These are phyloP conservation scores for Talaromyces thailandensis DNA, from an alignment of 495 filamentous ascomycete species.

Conservation along the genomic window DNA sequence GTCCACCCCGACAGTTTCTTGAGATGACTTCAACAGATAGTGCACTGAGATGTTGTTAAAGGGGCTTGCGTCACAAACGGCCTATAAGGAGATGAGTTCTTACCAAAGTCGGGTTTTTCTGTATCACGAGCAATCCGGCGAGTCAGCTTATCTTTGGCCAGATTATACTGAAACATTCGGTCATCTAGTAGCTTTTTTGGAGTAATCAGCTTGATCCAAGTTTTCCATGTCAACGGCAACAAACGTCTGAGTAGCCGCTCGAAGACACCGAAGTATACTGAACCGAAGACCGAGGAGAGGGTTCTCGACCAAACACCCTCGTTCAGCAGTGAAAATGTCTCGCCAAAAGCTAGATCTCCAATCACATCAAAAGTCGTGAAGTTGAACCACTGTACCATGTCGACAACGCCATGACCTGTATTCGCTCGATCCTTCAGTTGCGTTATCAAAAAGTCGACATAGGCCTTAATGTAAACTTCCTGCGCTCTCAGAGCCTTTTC, in stretches of 20 bases:
- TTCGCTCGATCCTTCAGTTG: constrained; percentile 13
- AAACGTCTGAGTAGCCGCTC: background rate
- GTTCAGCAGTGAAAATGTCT: constrained; percentile 36
- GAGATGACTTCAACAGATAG: constrained; percentile 20
- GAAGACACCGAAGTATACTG: background rate
- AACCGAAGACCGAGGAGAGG: constrained; percentile 17
- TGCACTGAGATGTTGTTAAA: constrained; percentile 8
- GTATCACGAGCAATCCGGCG: constrained; percentile 11
- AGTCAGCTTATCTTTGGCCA: constrained; percentile 11
- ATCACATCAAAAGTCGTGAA: constrained; percentile 27
- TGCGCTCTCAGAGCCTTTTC: constrained; percentile 34
- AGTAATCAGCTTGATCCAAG: background rate
- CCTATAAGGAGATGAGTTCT: background rate
- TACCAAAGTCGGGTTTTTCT: constrained; percentile 13
- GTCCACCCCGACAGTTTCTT: constrained; percentile 9
- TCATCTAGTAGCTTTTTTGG: background rate
- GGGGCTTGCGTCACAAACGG: background rate
- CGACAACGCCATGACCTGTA: constrained; percentile 14
- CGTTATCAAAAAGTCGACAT: constrained; percentile 31
- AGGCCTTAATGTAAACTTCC: constrained; percentile 23
- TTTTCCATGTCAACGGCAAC: background rate
- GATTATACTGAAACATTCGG: constrained; percentile 3
- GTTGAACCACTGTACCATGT: constrained; percentile 26
- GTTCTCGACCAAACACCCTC: constrained; percentile 29
- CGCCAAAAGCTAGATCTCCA: constrained; percentile 28